Base-by-base conservation (phyloP, 2,329 filamentous ascomycete species). In the Sphaceloma murrayae region DNA sequence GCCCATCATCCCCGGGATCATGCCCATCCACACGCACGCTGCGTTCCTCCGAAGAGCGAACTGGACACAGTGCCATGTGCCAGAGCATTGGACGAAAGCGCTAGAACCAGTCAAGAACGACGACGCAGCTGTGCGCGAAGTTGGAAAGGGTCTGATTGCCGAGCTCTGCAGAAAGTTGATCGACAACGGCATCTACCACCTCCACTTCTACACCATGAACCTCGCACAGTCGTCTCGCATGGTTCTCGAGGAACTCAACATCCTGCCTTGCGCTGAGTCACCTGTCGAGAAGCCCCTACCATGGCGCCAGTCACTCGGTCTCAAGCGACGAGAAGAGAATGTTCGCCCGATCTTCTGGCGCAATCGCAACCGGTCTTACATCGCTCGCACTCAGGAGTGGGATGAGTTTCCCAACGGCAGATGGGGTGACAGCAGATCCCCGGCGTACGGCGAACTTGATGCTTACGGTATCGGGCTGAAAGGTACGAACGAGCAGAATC, bases 191-290 rank as follows among this genome's bases (percentile, higher is more conserved):
- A 85, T 95, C 53, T 87, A 58, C 53, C 62, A 95, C 60, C 66
- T 98, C 52, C 91, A 98, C 65, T 98, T 98, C 66, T 98, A 98
- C 69, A 98, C 91, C 49, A 98, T 98, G 91, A 98, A 98, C 65
- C 73, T 98, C 14, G 89, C 87, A 8, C 86, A 94, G 63, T 85
- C 91, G 40, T 95, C 89, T 1, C 81, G 83, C 55, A 88, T 95
- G 82, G 79, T 98, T 17, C 74, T 98, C 10, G 88, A 96, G 55
- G 88, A 95, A 62, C 73, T 98, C 17, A 73, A 80, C 44, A 77
- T 94, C 64, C 74, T 85, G 39, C 89, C 91, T 1, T 83, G 82
- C 14, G 70, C 77, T 5, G 78, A 83, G 50, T 80, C 81, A 21
- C 86, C 88, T 3, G 70, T 87, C 43, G 85, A 89, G 62, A 89